Conservation (phyloP, 2,329 filamentous ascomycete genomes). For the Pseudocercospora macadamiae region DNA sequence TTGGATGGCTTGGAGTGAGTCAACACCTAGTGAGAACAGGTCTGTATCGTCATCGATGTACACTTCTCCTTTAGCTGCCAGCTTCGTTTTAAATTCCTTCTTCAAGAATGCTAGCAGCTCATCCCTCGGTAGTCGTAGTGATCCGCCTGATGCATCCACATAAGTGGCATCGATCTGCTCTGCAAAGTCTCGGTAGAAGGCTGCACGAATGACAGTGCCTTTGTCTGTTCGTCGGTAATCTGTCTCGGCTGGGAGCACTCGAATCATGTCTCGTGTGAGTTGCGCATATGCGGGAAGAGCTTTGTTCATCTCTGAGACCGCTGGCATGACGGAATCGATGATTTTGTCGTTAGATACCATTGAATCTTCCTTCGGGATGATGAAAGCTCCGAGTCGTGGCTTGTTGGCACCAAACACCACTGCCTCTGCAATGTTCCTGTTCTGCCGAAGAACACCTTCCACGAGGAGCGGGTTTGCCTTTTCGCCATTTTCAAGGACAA, state of each 20-base stretch:
- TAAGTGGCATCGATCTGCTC: constrained; percentile 52
- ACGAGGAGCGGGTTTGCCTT: constrained; percentile 24
- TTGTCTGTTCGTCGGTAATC: constrained; percentile 58
- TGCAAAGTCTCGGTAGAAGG: constrained; percentile 51
- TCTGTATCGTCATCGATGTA: constrained; percentile 31
- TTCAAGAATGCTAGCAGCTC: constrained; percentile 12
- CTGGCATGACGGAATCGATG: constrained; percentile 52
- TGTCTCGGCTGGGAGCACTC: constrained; percentile 47
- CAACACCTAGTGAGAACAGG: constrained; percentile 38
- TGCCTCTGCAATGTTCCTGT: constrained; percentile 33
- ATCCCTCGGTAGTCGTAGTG: constrained; percentile 1
- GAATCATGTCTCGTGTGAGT: constrained; percentile 56
- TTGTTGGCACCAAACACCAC: constrained; percentile 50
- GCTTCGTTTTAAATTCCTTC: background rate
- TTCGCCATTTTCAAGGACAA: constrained; percentile 32
- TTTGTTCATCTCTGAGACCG: constrained; percentile 54
- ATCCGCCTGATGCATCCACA: constrained; percentile 25
- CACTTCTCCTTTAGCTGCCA: constrained; percentile 8
- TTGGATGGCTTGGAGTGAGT: constrained; percentile 48
- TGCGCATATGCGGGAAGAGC: constrained; percentile 54
- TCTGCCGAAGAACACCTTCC: constrained; percentile 24
- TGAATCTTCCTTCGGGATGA: constrained; percentile 52
- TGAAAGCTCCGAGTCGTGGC: constrained; percentile 55
- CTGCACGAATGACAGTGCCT: constrained; percentile 55
- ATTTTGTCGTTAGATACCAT: constrained; percentile 47